Conservation (phyloP, 768 basidiomycete genomes). For the Saitozyma podzolica region DNA sequence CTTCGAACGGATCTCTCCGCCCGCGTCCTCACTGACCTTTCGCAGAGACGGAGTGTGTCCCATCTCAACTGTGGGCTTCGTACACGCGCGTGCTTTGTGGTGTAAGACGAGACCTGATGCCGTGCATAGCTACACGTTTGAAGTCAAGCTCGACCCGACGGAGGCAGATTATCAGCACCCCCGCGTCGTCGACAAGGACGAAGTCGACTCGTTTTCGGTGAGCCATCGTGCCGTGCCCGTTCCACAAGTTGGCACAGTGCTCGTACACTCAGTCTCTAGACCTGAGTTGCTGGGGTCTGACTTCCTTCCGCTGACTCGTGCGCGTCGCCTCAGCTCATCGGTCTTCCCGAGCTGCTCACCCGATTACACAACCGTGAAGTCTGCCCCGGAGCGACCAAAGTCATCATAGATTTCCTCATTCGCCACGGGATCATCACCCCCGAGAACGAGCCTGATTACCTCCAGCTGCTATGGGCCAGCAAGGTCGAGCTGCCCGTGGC, state of each 20-base stretch:
- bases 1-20: too few species aligned
- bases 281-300: too few species aligned
- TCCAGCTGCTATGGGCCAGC: conserved; percentile 59
- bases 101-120: background rate
- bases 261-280: too few species aligned
- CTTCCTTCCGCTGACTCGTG: too few species aligned
- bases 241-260: background rate
- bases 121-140: background rate
- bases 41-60: too few species aligned
- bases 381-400: background rate
- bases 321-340: background rate
- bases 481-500: too few species aligned
- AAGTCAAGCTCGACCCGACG: background rate
- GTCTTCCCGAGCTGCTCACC: background rate
- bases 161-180: background rate
- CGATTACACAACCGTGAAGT: background rate
- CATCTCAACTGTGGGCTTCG: too few species aligned
- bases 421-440: conserved; percentile 79
- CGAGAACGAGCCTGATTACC: conserved; percentile 76
- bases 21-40: too few species aligned
- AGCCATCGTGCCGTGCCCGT: background rate
- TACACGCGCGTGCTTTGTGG: too few species aligned
- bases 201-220: background rate
- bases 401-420: conserved; percentile 73
- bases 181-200: background rate